phyloP scores from a whole-genome alignment of 148 eudicot genomes.

The Cornus controversa region DNA sequence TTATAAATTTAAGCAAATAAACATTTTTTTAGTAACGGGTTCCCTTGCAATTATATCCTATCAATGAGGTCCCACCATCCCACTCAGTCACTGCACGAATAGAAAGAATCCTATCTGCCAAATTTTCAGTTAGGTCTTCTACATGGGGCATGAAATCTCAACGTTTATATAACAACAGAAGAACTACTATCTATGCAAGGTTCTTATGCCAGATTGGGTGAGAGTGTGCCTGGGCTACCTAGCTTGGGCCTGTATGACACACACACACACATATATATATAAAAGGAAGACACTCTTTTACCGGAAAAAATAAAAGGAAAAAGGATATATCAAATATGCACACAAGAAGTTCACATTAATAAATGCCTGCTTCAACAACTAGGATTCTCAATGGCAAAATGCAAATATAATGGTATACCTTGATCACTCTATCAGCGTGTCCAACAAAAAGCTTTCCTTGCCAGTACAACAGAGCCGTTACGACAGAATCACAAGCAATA shows the following conservation, averaged over 20 bases:
- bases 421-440: slow-evolving; percentile 58
- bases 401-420: slow-evolving; percentile 41
- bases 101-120: background rate
- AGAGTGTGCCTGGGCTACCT: background rate
- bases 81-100: background rate
- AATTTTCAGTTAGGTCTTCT: background rate
- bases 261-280: too few relatives aligned
- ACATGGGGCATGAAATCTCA: too few relatives aligned
- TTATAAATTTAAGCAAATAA: background rate
- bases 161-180: too few relatives aligned
- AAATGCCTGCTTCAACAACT: background rate
- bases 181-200: background rate
- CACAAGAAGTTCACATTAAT: too few relatives aligned
- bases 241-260: background rate
- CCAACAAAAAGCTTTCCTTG: slow-evolving; percentile 79
- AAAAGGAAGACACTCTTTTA: background rate
- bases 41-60: background rate
- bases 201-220: background rate
- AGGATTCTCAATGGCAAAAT: background rate
- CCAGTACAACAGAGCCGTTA: slow-evolving; percentile 59
- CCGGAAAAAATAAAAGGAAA: background rate
- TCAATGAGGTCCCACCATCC: background rate
- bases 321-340: background rate
- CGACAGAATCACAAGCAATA: slow-evolving; percentile 62
- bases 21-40: too few relatives aligned